Evolutionary conservation across 2,329 filamentous ascomycete genomes (phyloP), one percentile per base, ranked within the genome.

Genomic region (Aaosphaeria pasadenensis): DNA sequence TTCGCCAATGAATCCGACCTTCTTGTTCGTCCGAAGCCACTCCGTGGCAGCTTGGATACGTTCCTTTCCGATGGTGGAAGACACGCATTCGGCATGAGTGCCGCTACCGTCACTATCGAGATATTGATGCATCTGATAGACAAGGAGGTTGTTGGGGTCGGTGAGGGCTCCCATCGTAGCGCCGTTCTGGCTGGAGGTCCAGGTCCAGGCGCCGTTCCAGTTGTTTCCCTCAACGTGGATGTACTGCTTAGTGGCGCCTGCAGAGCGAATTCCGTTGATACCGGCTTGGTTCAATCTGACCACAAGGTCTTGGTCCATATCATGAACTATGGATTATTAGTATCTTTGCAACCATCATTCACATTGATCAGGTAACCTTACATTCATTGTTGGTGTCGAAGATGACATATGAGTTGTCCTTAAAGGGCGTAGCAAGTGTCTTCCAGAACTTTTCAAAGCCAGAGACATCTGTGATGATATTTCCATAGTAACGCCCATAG

Each of bases 51-150:
- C 64, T 11, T 66, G 54, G 29, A 81, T 56, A 9, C 78, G 71
- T 51, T 79, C 72, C 30, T 67, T 56, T n/a, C 76, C 75, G 50
- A 80, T 77, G 32, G 77, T 80, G 30, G 58, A 51, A 50, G 64
- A 73, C 30, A 78, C 75, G 59, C 78, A 81, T 28, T 66, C 63
- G 11, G 64, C 65, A 3, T 64, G 68, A 4, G 77, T 80, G 7
- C 78, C 78, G 5, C 74, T 77, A 43, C 74, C 72, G 54, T 80
- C 77, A 1, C 62, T 66, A 61, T 81, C 78, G 32, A 81, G 77
- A 55, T 80, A 81, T 61, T 81, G 78, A 59, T 81, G 78, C 78
- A 81, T 80, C 59, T 81, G 75, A 59, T 79, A 80, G 58, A 80
- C 63, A 45, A 80, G 67, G 56, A 75, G 76, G 62, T 78, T 64